phyloP scores from a whole-genome alignment of 352 stramenopile species.

The Pythium grandisporangium region DNA sequence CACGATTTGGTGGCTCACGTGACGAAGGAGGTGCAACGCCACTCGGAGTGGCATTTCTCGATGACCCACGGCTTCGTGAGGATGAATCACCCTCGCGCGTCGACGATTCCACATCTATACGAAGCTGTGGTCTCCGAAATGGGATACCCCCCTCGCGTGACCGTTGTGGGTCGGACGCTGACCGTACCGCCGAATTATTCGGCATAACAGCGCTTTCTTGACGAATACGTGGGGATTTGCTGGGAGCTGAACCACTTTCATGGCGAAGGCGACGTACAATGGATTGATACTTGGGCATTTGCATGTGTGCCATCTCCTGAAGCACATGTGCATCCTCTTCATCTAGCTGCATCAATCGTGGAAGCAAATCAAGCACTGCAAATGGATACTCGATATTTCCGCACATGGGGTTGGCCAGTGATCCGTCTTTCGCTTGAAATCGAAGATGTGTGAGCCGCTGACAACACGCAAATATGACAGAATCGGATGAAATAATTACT shows the following conservation, averaged over 20 bases:
- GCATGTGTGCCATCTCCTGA: slow-evolving; percentile 32
- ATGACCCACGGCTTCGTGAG: too few relatives aligned
- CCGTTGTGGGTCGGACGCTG: too few relatives aligned
- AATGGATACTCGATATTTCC: slow-evolving; percentile 50
- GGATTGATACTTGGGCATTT: slow-evolving; percentile 54
- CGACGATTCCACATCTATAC: too few relatives aligned
- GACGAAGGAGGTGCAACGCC: neutral
- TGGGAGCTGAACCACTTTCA: neutral
- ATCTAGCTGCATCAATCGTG: slow-evolving; percentile 33
- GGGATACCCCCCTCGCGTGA: too few relatives aligned
- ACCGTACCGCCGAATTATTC: too few relatives aligned
- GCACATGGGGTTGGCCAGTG: slow-evolving; percentile 56
- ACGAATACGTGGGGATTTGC: too few relatives aligned
- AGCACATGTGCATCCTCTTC: slow-evolving; percentile 58
- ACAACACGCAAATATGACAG: neutral
- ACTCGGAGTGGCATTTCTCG: too few relatives aligned
- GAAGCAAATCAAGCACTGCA: slow-evolving; percentile 28
- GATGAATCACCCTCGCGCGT: too few relatives aligned
- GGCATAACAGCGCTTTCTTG: too few relatives aligned
- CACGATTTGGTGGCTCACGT: neutral
- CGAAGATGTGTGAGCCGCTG: slow-evolving; percentile 48
- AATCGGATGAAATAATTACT: neutral
- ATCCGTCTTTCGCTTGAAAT: slow-evolving; percentile 43
- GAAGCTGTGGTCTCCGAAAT: too few relatives aligned
- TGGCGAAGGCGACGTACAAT: neutral